Conservation (phyloP, 2,329 filamentous ascomycete species). For the Myotisia sp. region DNA sequence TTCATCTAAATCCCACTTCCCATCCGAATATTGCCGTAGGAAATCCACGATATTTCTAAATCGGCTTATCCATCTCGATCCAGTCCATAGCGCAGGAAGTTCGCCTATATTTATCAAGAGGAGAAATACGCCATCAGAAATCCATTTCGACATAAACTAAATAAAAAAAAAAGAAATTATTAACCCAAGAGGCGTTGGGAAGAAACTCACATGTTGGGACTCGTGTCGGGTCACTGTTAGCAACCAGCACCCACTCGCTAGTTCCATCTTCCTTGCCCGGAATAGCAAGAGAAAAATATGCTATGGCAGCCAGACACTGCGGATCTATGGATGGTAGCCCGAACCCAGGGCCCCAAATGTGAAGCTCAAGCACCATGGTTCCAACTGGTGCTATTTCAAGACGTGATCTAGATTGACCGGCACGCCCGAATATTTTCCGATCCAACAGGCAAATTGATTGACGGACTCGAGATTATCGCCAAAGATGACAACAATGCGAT, state of each 20-base stretch:
- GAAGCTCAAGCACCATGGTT: constrained; percentile 53
- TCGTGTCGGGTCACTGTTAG: constrained; percentile 57
- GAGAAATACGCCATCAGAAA: not conserved
- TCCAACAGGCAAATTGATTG: too few species aligned
- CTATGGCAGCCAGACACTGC: constrained; percentile 72
- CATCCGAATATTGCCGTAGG: constrained; percentile 33
- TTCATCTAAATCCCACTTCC: constrained; percentile 36
- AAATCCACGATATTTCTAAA: constrained; percentile 42
- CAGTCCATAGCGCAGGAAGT: constrained; percentile 44
- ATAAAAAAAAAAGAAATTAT: constrained; percentile 1
- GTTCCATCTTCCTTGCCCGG: constrained; percentile 19
- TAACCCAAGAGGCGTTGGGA: not conserved
- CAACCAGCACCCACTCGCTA: constrained; percentile 52
- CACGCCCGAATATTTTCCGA: too few species aligned
- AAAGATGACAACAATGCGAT: too few species aligned
- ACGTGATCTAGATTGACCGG: too few species aligned
- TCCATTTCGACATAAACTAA: not conserved
- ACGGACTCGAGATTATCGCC: too few species aligned
- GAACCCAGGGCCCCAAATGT: constrained; percentile 84
- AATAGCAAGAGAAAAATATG: constrained; percentile 55
- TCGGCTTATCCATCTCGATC: constrained; percentile 37
- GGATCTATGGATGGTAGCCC: constrained; percentile 79
- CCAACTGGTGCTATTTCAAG: too few species aligned
- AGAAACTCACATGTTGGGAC: constrained; percentile 52
- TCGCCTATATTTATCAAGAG: constrained; percentile 38